Base-by-base conservation (phyloP, 228 moss, liverwort and hornwort species). In the Sphagnum magellanicum region DNA sequence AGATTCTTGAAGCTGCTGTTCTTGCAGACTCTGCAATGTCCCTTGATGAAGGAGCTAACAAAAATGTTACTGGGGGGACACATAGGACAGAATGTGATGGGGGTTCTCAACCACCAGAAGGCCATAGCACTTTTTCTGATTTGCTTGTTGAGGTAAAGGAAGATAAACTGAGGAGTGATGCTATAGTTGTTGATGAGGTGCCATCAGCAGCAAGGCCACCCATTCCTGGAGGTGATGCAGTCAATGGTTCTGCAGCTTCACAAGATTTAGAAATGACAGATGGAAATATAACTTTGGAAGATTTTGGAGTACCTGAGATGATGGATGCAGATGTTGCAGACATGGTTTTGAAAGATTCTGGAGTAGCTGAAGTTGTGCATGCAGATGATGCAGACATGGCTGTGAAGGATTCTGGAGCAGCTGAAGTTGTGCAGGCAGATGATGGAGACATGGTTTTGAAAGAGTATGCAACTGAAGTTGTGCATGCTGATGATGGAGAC, bases 1-100 rank as follows among this genome's bases (percentile, higher is more conserved):
- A 78, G 77, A 87, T 87, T 62, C 67, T 87, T 6, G 87, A 83
- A 68, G 81, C 84, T 47, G 83, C 87, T 9, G 87, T 83, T 52
- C 75, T 83, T 50, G 74, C 84, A 51, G 87, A 87, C 67, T 61
- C 79, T 8, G 81, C 78, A 13, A 79, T 87, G 79, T 60, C 70
- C 11, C 81, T 79, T 63, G 70, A 73, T 61, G 70, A 74, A 49
- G 57, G 67, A 16, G 74, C 57, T 65, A 74, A 15, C 17, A 75
- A 16, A 32, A 66, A 52, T 52, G 53, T 75, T 0, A 74, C 74
- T 4, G n/a, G 79, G 68, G 79, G 78, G 51, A 67, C 67, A 32
- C 75, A 71, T 53, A 76, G 83, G 77, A 14, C 65, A 5, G 81
- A 75, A 67, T 32, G 32, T 32, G 48, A 74, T n/a, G 77, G 48